A percentile compares a stretch with the other conserved stretches of the same genome.
Conservation (phyloP, 371 early-diverging fungal species). For the Circinella umbellata region DNA sequence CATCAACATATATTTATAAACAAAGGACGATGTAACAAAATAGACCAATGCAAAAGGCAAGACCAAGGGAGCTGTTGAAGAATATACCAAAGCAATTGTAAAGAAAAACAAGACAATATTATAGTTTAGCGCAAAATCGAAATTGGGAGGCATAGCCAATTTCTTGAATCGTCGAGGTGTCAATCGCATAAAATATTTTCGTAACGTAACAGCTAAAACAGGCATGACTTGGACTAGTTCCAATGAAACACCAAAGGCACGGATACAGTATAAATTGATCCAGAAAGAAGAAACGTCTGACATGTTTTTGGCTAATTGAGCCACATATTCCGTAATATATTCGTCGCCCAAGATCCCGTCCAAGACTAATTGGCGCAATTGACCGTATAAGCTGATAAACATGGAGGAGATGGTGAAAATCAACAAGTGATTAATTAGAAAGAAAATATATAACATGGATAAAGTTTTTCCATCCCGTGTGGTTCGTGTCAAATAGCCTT, state of each 20-base stretch:
- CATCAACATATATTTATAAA: conserved; percentile 78
- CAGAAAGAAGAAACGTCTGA: conserved; percentile 57
- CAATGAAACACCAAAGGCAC: conserved; percentile 51
- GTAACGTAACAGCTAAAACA: conserved; percentile 56
- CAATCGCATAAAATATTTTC: conserved; percentile 58
- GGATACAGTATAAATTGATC: conserved; percentile 70
- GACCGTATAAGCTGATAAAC: conserved; percentile 54
- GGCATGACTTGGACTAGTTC: conserved; percentile 74
- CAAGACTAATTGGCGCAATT: conserved; percentile 38
- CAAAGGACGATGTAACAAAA: conserved; percentile 68
- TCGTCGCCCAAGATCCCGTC: conserved; percentile 21
- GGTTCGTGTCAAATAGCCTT: conserved; percentile 71
- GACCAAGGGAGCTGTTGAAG: conserved; percentile 76
- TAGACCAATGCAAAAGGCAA: conserved; percentile 72
- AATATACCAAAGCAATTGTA: conserved; percentile 77
- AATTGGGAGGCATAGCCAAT: conserved; percentile 69
- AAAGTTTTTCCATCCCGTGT: conserved; percentile 68
- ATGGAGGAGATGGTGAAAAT: conserved; percentile 60
- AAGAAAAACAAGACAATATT: conserved; percentile 76
- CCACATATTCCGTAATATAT: conserved; percentile 24
- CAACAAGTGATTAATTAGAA: conserved; percentile 66
- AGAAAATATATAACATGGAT: conserved; percentile 75
- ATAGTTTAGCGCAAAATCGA: conserved; percentile 75
- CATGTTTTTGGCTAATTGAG: conserved; percentile 42
- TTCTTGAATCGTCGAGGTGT: conserved; percentile 74